Percentiles rank a stretch among this genome's conserved stretches.
Conservation (phyloP, 2,329 filamentous ascomycete species). For the Epichloe gansuensis region DNA sequence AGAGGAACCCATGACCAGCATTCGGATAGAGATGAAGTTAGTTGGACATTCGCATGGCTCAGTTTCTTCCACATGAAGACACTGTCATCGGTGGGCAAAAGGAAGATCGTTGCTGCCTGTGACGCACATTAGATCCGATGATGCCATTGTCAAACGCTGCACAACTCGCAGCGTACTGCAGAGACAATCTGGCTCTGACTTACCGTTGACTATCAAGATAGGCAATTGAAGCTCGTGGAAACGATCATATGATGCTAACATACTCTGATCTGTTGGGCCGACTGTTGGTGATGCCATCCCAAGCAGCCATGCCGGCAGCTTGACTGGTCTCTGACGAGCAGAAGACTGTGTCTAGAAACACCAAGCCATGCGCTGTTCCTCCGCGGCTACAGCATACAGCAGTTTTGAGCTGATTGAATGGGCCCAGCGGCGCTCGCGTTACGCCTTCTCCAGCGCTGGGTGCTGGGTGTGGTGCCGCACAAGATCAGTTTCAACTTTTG, state of each 20-base stretch:
- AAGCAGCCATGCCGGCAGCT: conserved; percentile 20
- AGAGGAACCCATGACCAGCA: conserved; percentile 25
- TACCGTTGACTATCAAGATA: conserved; percentile 27
- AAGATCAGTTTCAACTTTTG: conserved; percentile 25
- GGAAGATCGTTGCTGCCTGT: conserved; percentile 23
- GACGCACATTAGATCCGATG: neutral
- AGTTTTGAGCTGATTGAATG: conserved; percentile 21
- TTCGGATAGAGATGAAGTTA: conserved; percentile 24
- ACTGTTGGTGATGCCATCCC: conserved; percentile 21
- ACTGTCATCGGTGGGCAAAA: conserved; percentile 26
- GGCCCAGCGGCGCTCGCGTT: conserved; percentile 15
- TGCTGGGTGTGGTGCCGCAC: conserved; percentile 30
- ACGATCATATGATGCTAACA: conserved; percentile 21
- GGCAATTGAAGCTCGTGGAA: conserved; percentile 22
- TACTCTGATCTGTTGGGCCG: conserved; percentile 15
- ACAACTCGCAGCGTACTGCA: neutral
- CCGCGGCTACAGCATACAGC: conserved; percentile 14
- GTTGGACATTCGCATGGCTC: conserved; percentile 16
- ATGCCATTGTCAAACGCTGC: neutral
- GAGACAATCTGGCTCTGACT: conserved; percentile 6
- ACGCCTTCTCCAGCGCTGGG: conserved; percentile 20
- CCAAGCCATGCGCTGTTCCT: conserved; percentile 19
- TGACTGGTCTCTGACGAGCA: conserved; percentile 18
- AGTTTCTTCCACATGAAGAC: conserved; percentile 25
- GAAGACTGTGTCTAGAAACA: conserved; percentile 24